Percentiles rank a stretch among this genome's conserved stretches.
Evolutionary conservation across 1,284 basidiomycete genomes (phyloP).

Genomic region (Microbotryum saponariae): DNA sequence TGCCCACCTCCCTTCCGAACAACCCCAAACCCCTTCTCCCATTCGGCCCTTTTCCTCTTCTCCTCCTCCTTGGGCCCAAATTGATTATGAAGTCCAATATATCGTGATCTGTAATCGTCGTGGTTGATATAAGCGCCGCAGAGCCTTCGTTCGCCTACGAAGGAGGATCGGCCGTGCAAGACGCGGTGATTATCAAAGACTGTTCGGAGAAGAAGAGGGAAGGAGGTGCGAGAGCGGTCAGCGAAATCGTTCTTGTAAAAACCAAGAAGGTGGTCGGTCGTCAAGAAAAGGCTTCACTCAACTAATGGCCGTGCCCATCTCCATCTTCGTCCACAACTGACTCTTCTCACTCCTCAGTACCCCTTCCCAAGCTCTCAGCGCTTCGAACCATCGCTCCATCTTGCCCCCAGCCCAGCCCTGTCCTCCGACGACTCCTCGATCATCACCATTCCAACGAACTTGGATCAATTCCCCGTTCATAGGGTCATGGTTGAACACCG

Average conservation of each 20-base stretch:
- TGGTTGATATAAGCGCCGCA: constrained; percentile 89
- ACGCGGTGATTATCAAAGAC: constrained; percentile 92
- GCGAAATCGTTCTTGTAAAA: not conserved
- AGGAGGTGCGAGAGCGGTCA: not conserved
- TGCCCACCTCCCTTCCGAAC: too few species aligned
- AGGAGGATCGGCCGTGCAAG: constrained; percentile 82
- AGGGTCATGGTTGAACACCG: constrained; percentile 52
- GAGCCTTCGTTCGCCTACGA: constrained; percentile 79
- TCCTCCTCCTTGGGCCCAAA: constrained; percentile 4
- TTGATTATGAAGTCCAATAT: constrained; percentile 52
- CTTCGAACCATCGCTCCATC: constrained; percentile 59
- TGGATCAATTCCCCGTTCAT: constrained; percentile 58
- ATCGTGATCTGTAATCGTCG: constrained; percentile 78
- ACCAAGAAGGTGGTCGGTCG: constrained; percentile 1
- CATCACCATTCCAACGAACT: constrained; percentile 92
- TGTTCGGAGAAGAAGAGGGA: constrained; percentile 37
- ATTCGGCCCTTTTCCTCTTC: not conserved
- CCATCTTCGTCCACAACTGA: constrained; percentile 84
- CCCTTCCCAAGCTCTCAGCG: constrained; percentile 68
- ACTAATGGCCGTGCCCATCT: constrained; percentile 78
- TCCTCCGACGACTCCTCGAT: constrained; percentile 65
- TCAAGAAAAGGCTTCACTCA: constrained; percentile 44
- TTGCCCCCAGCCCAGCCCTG: constrained; percentile 55
- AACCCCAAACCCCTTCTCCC: too few species aligned
- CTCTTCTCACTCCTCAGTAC: constrained; percentile 69